phyloP scores from a whole-genome alignment of 495 filamentous ascomycete species.

The Aspergillus biplanus region DNA sequence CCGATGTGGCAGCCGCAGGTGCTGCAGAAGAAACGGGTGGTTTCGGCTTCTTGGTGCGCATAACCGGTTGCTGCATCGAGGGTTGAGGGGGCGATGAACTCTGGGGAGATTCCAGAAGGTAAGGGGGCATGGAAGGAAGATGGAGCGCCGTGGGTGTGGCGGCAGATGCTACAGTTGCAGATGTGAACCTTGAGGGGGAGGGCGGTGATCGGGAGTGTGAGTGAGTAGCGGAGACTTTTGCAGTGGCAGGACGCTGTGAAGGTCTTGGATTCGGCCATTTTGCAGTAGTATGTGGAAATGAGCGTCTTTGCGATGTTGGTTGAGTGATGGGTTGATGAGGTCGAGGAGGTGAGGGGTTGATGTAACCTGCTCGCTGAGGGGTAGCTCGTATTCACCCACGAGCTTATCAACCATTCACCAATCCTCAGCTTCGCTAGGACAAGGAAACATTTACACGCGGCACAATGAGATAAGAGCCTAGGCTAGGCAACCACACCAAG shows the following conservation, averaged over 20 bases:
- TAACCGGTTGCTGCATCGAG: constrained; percentile 36
- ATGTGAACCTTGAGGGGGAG: constrained; percentile 45
- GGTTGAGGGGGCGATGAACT: constrained; percentile 34
- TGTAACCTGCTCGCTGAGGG: neutral
- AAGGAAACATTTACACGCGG: no score
- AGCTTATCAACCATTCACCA: no score
- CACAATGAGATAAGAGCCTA: no score
- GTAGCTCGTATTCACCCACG: neutral
- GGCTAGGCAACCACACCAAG: no score
- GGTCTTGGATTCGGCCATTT: constrained; percentile 22
- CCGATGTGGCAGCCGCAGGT: constrained; percentile 49
- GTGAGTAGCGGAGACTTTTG: constrained; percentile 38
- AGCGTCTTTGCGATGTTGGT: neutral
- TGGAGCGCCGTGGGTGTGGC: constrained; percentile 59
- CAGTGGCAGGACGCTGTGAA: constrained; percentile 58
- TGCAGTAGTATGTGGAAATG: neutral
- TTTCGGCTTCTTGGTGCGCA: constrained; percentile 29
- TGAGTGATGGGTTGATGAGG: no score
- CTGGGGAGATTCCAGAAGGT: constrained; percentile 41
- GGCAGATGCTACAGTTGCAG: constrained; percentile 68
- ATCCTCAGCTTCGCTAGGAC: no score
- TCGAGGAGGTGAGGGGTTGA: neutral
- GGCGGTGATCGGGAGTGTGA: constrained; percentile 27
- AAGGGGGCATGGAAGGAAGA: constrained; percentile 53
- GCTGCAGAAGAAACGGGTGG: constrained; percentile 45